Evolutionary conservation across 1,139 yeast genomes (phyloP).

Genomic region (Zygosaccharomyces sapae): DNA sequence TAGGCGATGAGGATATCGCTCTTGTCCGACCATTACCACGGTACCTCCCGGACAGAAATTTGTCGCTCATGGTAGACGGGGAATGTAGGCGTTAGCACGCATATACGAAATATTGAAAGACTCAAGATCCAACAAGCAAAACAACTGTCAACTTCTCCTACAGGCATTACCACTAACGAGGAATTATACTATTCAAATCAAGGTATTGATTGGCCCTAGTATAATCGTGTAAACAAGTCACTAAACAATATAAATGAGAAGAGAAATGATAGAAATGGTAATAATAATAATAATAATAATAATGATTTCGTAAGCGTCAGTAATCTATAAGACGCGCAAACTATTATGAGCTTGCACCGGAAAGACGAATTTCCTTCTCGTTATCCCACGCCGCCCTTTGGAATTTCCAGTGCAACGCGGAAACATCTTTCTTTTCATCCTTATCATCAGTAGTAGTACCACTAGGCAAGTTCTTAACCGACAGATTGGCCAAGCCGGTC

Average conservation of each 20-base stretch:
- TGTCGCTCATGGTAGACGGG: background rate
- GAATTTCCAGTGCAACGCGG: constrained; percentile 67
- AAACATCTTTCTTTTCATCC: constrained; percentile 42
- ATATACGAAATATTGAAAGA: too few relatives aligned
- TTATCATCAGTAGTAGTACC: constrained; percentile 56
- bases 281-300: background rate
- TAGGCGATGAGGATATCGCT: constrained; percentile 1
- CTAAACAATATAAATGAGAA: background rate
- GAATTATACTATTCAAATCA: background rate
- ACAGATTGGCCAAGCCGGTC: constrained; percentile 52
- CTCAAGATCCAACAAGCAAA: too few relatives aligned
- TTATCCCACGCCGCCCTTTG: constrained; percentile 49
- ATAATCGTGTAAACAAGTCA: background rate
- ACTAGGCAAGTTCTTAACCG: constrained; percentile 61
- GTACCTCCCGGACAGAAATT: background rate
- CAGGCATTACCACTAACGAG: background rate
- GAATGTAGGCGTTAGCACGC: too few relatives aligned
- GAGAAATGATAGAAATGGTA: background rate
- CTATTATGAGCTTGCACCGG: constrained; percentile 6
- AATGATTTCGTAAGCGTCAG: constrained; percentile 8
- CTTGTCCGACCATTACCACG: background rate
- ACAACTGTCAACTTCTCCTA: background rate
- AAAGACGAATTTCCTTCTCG: constrained; percentile 50
- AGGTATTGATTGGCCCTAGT: background rate
- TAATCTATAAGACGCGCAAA: constrained; percentile 7